Base-by-base conservation (phyloP, 2,329 filamentous ascomycete species). In the Fusarium sp. region DNA sequence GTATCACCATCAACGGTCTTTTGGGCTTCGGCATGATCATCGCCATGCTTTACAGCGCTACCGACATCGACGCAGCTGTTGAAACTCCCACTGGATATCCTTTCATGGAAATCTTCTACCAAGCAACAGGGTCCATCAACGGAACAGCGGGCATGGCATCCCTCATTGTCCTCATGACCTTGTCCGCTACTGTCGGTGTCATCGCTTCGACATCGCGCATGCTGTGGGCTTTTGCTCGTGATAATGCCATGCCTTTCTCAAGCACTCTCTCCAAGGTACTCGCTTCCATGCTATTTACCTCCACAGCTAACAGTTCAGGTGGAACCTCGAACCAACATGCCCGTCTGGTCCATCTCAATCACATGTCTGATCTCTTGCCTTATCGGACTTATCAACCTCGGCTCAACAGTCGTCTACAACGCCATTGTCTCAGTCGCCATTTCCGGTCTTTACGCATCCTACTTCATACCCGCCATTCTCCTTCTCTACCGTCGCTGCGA, bases 131-230 rank as follows among this genome's bases (percentile, higher is more conserved):
- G 1, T 75, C 72, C 4, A 58, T 68, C 4, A 51, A 5, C 1
- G 72, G 72, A 41, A 72, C 68, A 1, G 62, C 68, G 15, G 72
- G 45, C 9, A 74, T 74, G 70, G 53, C 67, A 0, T 56, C 72
- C 1, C 27, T 75, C 0, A 72, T 74, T 2, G 67, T 74, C 7
- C 61, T 74, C 15, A 74, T 74, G 72, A 72, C 72, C 1, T 6
- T 75, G 0, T 73, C 72, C 4, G 72, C 72, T 2, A 72, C 62
- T 11, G 72, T 74, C 4, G 72, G 72, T 53, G 68, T 74, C 9
- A 74, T 74, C 20, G 72, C 72, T 9, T 70, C 72, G 0, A 74
- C 72, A 9, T 75, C 72, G 0, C 72, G 72, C 10, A 74, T 74
- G 72, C 48, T 74, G 0, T 74, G 72, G 72, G 72, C 72, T 0